Percentiles rank a stretch among this genome's conserved stretches.
These are phyloP conservation scores for Plicaturopsis crispa DNA, from an alignment of 768 basidiomycete species.

Conservation along the genomic window DNA sequence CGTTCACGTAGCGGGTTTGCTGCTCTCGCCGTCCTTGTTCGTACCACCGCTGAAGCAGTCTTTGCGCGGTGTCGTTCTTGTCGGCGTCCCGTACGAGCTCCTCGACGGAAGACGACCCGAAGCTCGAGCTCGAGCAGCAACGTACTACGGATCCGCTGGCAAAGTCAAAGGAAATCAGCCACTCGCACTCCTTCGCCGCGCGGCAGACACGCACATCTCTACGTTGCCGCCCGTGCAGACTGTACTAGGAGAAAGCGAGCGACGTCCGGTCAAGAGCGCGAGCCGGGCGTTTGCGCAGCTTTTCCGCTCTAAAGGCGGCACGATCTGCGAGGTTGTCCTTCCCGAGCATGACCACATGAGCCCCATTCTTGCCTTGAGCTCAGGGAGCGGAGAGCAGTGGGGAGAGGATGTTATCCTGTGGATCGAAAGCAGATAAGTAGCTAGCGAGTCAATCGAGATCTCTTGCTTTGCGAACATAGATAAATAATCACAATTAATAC, in stretches of 20 bases:
- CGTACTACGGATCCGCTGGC: constrained; percentile 22
- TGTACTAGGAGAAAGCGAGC: constrained; percentile 33
- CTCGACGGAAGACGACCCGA: constrained; percentile 33
- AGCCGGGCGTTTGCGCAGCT: constrained; percentile 28
- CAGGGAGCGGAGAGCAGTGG: constrained; percentile 22
- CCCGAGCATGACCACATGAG: constrained; percentile 45
- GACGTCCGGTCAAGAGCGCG: constrained; percentile 29
- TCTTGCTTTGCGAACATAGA: constrained; percentile 24
- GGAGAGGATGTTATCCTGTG: constrained; percentile 31
- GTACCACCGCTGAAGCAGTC: too few relatives aligned
- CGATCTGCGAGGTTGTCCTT: constrained; percentile 39
- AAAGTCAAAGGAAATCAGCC: constrained; percentile 23
- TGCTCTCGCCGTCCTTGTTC: too few relatives aligned
- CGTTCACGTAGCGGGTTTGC: too few relatives aligned
- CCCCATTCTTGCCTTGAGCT: constrained; percentile 34
- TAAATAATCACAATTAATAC: too few relatives aligned
- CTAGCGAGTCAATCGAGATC: constrained; percentile 51
- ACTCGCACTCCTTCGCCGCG: too few relatives aligned
- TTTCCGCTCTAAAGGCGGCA: constrained; percentile 25
- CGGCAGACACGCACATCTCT: too few relatives aligned
- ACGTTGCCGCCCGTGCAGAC: too few relatives aligned
- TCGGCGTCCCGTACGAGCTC: too few relatives aligned
- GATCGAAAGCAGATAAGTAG: constrained; percentile 47
- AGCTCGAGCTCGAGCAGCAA: constrained; percentile 39
- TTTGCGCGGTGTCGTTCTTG: too few relatives aligned